A percentile compares a stretch with the other conserved stretches of the same genome.
Evolutionary conservation across 139 green algal species (phyloP).

Genomic region (Tetraselmis striata): DNA sequence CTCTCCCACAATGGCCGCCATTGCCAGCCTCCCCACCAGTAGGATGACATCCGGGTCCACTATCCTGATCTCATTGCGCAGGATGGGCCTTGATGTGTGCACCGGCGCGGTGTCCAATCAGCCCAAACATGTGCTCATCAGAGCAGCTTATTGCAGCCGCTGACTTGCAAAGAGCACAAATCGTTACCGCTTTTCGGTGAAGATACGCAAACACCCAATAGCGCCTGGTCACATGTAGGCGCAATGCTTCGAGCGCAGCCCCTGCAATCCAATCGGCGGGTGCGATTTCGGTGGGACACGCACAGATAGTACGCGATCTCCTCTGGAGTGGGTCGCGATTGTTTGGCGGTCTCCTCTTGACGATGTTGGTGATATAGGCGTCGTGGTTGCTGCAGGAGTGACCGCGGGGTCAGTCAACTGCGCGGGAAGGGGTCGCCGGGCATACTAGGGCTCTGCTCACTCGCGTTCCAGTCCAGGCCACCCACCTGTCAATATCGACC

Average conservation of each 20-base stretch:
- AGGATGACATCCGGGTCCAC: slow-evolving; percentile 5
- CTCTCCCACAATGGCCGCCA: neutral
- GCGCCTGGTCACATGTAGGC: too few species aligned
- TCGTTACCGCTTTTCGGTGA: too few species aligned
- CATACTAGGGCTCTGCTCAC: too few species aligned
- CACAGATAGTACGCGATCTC: slow-evolving; percentile 7
- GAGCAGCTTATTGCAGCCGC: too few species aligned
- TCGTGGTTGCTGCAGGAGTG: neutral
- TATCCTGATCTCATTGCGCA: slow-evolving; percentile 9
- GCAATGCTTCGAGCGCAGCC: too few species aligned
- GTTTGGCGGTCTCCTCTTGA: slow-evolving; percentile 11
- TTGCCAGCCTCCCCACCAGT: neutral
- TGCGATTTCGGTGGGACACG: too few species aligned
- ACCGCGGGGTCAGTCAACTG: too few species aligned
- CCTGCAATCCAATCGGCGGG: too few species aligned
- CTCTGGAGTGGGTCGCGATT: slow-evolving; percentile 3
- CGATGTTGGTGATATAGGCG: slow-evolving; percentile 12
- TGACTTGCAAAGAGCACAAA: too few species aligned
- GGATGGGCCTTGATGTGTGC: neutral
- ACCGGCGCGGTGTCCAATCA: neutral
- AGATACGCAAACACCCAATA: too few species aligned
- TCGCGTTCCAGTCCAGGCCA: too few species aligned
- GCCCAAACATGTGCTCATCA: neutral
- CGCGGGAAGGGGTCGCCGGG: too few species aligned
- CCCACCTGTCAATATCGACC: neutral